A percentile compares a stretch with the other conserved stretches of the same genome.
Conservation (phyloP, 805 yeast genomes). For the Grigorovia humatica region DNA sequence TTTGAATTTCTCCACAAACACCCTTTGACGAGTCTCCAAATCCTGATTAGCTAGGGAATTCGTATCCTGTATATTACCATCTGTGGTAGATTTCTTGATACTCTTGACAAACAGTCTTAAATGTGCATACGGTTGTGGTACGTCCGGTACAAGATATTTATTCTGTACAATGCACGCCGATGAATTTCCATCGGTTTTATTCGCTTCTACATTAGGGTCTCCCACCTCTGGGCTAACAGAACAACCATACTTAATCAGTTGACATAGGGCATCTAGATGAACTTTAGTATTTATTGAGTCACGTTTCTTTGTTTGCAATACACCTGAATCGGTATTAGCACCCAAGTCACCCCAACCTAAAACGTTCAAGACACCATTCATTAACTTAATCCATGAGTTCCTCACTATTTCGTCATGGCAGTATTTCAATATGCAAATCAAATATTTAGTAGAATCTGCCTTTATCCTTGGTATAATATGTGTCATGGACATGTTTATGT, state of each 20-base stretch:
- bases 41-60: constrained; percentile 16
- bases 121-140: constrained; percentile 55
- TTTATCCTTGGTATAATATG: constrained; percentile 73
- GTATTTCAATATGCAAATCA: constrained; percentile 46
- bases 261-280: constrained; percentile 31
- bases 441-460: constrained; percentile 60
- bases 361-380: constrained; percentile 56
- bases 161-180: background rate
- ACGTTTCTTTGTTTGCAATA: constrained; percentile 15
- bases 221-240: constrained; percentile 1
- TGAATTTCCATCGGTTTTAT: background rate
- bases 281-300: constrained; percentile 18
- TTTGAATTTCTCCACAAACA: constrained; percentile 44
- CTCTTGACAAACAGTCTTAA: constrained; percentile 47
- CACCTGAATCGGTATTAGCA: constrained; percentile 13
- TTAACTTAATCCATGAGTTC: constrained; percentile 57
- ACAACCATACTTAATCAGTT: constrained; percentile 37
- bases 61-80: background rate
- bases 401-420: constrained; percentile 48
- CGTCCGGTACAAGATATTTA: constrained; percentile 43
- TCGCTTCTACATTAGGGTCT: background rate
- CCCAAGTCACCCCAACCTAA: constrained; percentile 54
- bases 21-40: constrained; percentile 17
- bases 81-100: constrained; percentile 20
- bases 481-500: constrained; percentile 85